phyloP scores from a whole-genome alignment of 106 monocot species.

The Hemerocallis citrina region DNA sequence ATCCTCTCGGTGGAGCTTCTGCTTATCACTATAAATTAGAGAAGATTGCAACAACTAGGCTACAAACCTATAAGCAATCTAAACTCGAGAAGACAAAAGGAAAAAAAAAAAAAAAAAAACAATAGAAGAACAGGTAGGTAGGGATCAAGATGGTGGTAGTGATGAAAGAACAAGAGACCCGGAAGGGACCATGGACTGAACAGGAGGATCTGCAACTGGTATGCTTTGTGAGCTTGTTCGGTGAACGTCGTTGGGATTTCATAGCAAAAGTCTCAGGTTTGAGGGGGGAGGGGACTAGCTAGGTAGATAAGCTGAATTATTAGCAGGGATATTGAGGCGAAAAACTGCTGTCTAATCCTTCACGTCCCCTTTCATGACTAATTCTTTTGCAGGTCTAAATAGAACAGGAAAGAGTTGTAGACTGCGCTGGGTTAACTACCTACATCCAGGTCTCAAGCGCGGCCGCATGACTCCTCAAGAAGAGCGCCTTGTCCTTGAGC shows the following conservation, averaged over 20 bases:
- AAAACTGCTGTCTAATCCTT: slow-evolving; percentile 2
- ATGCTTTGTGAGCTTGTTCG: slow-evolving; percentile 62
- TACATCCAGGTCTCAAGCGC: slow-evolving; percentile 46
- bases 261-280: slow-evolving; percentile 82
- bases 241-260: slow-evolving; percentile 88
- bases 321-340: background rate
- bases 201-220: slow-evolving; percentile 69
- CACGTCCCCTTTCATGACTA: background rate
- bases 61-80: too few species aligned
- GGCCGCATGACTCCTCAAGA: slow-evolving; percentile 41
- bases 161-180: slow-evolving; percentile 15
- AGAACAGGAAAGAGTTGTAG: slow-evolving; percentile 53
- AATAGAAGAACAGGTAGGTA: too few species aligned
- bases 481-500: slow-evolving; percentile 35
- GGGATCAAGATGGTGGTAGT: background rate
- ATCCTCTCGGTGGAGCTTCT: background rate
- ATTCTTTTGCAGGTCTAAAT: slow-evolving; percentile 30
- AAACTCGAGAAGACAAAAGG: too few species aligned
- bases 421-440: slow-evolving; percentile 48
- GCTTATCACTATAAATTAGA: slow-evolving; percentile 4
- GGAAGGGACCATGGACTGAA: slow-evolving; percentile 74
- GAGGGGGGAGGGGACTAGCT: slow-evolving; percentile 39
- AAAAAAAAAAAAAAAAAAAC: too few species aligned
- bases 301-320: slow-evolving; percentile 7
- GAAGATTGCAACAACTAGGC: background rate